phyloP scores from a whole-genome alignment of 2,329 filamentous ascomycete species.

The Falciphora oryzae region DNA sequence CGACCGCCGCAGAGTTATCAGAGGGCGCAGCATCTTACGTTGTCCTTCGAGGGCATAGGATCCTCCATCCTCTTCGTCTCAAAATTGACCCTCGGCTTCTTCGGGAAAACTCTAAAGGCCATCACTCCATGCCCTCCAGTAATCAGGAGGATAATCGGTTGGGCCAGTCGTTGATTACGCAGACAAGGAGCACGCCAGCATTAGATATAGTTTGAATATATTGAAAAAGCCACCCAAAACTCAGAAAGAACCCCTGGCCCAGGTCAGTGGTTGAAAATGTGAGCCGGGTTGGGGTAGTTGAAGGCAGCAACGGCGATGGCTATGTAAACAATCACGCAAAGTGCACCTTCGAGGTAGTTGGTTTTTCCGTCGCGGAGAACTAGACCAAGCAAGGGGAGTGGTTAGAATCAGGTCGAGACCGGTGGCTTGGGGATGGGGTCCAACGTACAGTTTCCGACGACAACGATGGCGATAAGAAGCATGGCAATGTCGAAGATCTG shows the following conservation, averaged over 20 bases:
- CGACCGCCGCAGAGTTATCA: too few relatives aligned
- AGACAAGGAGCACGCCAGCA: too few relatives aligned
- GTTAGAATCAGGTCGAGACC: neutral
- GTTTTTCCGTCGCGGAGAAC: conserved; percentile 73
- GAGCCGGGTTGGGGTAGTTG: conserved; percentile 17
- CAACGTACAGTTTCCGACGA: conserved; percentile 64
- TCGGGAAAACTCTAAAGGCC: too few relatives aligned
- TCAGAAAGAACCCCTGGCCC: neutral
- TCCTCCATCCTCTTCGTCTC: too few relatives aligned
- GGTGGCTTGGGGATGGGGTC: conserved; percentile 29
- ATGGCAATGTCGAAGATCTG: conserved; percentile 81
- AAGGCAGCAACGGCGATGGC: conserved; percentile 46
- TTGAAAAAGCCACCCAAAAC: too few relatives aligned
- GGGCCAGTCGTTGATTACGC: too few relatives aligned
- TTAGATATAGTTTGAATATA: neutral
- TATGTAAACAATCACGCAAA: conserved; percentile 66
- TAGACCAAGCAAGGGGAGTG: neutral
- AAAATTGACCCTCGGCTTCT: too few relatives aligned
- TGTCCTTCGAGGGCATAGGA: too few relatives aligned
- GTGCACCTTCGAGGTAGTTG: conserved; percentile 81
- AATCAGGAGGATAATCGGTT: too few relatives aligned
- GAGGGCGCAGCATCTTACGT: too few relatives aligned
- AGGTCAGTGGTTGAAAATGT: neutral
- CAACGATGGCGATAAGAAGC: conserved; percentile 76
- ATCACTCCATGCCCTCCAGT: too few relatives aligned